These are phyloP conservation scores for Rhizopogon vinicolor DNA, from an alignment of 768 basidiomycete species.

Conservation along the genomic window DNA sequence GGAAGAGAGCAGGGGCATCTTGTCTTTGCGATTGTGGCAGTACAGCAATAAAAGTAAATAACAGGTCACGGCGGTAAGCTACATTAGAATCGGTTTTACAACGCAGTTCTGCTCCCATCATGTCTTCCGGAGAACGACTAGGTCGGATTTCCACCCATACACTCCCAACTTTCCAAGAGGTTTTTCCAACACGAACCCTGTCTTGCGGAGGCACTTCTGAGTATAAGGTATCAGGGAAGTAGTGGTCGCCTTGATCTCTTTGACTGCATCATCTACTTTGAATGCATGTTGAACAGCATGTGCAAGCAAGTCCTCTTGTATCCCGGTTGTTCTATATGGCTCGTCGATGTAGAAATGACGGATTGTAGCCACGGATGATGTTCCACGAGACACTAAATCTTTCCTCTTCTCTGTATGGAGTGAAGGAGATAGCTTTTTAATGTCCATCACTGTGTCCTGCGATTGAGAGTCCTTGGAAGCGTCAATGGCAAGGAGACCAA, in stretches of 20 bases:
- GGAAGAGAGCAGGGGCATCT: conserved; percentile 25
- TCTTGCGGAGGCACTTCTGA: conserved; percentile 36
- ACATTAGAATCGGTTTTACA: not conserved
- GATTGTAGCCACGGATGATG: conserved; percentile 54
- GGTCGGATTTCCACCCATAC: conserved; percentile 49
- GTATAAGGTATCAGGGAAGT: conserved; percentile 51
- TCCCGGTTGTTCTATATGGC: conserved; percentile 46
- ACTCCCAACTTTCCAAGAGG: conserved; percentile 46
- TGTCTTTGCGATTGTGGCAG: not conserved
- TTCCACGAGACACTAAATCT: conserved; percentile 23
- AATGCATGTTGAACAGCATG: conserved; percentile 60
- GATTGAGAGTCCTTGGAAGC: conserved; percentile 41
- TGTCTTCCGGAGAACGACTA: conserved; percentile 37
- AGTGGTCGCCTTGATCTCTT: conserved; percentile 41
- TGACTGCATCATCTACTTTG: conserved; percentile 33
- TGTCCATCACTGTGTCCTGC: conserved; percentile 19
- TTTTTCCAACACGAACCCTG: conserved; percentile 47
- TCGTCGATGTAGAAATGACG: conserved; percentile 76
- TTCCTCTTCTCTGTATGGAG: conserved; percentile 9
- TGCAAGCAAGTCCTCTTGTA: conserved; percentile 65
- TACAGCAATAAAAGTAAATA: too few relatives aligned
- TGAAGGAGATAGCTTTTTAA: conserved; percentile 15
- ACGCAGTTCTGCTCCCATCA: conserved; percentile 35
- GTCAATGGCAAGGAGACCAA: conserved; percentile 71
- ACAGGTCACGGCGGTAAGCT: not conserved